Evolutionary conservation across 441 rosid genomes (phyloP).

Genomic region (Viola pubescens): DNA sequence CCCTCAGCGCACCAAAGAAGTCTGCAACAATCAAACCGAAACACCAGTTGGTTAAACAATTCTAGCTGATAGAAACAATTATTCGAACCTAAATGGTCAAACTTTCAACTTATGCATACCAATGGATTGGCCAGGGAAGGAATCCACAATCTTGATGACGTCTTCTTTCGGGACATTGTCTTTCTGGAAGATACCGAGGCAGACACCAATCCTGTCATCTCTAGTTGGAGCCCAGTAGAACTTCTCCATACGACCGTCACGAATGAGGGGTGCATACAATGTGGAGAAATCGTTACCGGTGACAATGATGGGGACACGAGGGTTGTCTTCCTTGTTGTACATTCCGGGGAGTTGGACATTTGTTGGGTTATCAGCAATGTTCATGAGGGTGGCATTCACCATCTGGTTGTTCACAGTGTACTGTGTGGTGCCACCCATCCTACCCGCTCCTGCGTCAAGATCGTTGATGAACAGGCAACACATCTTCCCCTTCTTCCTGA

Average conservation of each 20-base stretch:
- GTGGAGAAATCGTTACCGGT: slow-evolving; percentile 98
- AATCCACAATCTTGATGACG: slow-evolving; percentile 66
- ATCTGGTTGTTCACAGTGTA: slow-evolving; percentile 99
- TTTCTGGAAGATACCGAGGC: slow-evolving; percentile 70
- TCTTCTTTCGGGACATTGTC: slow-evolving; percentile 45
- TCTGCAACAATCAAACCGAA: slow-evolving; percentile 28
- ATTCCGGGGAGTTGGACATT: slow-evolving; percentile 92
- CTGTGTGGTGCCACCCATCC: slow-evolving; percentile 93
- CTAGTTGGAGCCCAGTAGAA: slow-evolving; percentile 99
- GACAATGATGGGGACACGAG: slow-evolving; percentile 89
- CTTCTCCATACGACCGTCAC: slow-evolving; percentile 99
- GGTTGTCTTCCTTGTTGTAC: slow-evolving; percentile 98
- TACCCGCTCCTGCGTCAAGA: slow-evolving; percentile 97
- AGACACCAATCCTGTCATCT: slow-evolving; percentile 91
- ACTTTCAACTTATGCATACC: slow-evolving; percentile 27
- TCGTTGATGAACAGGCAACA: slow-evolving; percentile 93
- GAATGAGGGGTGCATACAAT: slow-evolving; percentile 85
- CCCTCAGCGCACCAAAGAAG: slow-evolving; percentile 92
- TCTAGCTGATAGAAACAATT: background rate
- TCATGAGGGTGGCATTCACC: slow-evolving; percentile 99
- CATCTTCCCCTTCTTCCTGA: slow-evolving; percentile 96
- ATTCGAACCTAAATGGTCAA: too few species aligned
- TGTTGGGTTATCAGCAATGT: slow-evolving; percentile 97
- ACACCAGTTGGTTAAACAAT: background rate
- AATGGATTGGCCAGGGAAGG: slow-evolving; percentile 96